Evolutionary conservation across 139 green algal genomes (phyloP), one percentile per base, ranked within the genome.

Genomic region (Haematococcus sp.): DNA sequence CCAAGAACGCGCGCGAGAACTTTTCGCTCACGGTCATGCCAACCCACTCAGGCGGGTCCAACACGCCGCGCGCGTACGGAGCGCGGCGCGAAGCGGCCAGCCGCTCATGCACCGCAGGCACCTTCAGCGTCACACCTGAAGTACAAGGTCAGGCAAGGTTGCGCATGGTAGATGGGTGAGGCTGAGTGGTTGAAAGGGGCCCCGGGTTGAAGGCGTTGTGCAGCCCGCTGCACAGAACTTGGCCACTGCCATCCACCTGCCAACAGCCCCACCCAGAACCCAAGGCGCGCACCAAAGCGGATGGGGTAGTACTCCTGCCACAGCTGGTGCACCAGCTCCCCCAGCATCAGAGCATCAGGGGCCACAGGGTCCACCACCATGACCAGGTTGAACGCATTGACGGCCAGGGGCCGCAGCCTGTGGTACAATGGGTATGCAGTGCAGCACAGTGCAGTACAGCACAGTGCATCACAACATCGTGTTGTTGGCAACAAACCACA

Each of bases 381-480:
- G 1, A 96, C 67, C 3, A 84, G 64, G 28, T 69, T 91, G 79
- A 93, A 93, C 0, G 93, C n/a, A 76, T 97, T 97, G 28, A 76
- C 76, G 9, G 76, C 75, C 23, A 96, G 67, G 20, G 72, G 70
- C 17, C 77, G 71, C 35, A 91, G 56, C 78, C 90, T 81, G 77
- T n/a, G 25, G 13, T 32, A 61, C 17, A 19, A 19, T 61, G 11
- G 7, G 40, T n/a, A n/a, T n/a, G 23, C 54, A 32, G 23, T 61
- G 15, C 54, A 61, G 54, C 54, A 13, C 4, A 4, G 54, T 32
- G 23, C n/a, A 32, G 54, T 61, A 61, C n/a, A 61, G 23, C 4
- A 9, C 54, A 32, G 22, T 28, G 17, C 22, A 32, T 7, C n/a
- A 19, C n/a, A 61, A 4, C 22, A 28, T 27, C 4, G 54, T 61